Evolutionary conservation across 1,284 basidiomycete species (phyloP), one percentile per base, ranked within the genome.

Genomic region (Ceratobasidium theobromae): DNA sequence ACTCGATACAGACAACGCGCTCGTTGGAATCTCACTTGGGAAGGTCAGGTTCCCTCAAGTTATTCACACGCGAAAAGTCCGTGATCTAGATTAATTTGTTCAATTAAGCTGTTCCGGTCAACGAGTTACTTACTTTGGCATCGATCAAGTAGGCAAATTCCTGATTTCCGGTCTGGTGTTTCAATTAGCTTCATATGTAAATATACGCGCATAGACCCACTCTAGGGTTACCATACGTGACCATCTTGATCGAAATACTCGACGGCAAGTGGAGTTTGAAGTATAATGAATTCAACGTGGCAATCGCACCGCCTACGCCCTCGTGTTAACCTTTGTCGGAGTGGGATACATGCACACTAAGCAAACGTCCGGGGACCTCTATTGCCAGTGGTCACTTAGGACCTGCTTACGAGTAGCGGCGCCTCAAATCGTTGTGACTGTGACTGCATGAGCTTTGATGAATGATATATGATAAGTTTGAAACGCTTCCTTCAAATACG

Each of bases 51-150:
- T 80, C 79, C 33, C 70, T 69, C 76, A 78, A 72, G 72, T 86
- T 83, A 68, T 79, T 85, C 46, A 86, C 76, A 53, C 79, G 83
- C 11, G 79, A 79, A 40, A 84, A 60, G 9, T 72, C 70, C 4
- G 70, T 68, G 21, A 72, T 67, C 41, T 69, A 55, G 23, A 18
- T 9, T 77, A 53, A 40, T 49, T 16, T 25, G 41, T 18, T 16
- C 4, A 41, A 49, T n/a, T 12, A 4, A 2, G 4, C 30, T 0
- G 32, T 4, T n/a, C 2, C 14, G 4, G 23, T 14, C 38, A 33
- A n/a, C 16, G 32, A 1, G 23, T 8, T 12, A 49, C 28, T 18
- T 49, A 58, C 68, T 38, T 64, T 30, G 18, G 68, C 40, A 28
- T 53, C 52, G 12, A 69, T 30, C 11, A 62, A 51, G 21, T 40